These are phyloP conservation scores for Rhinocladiella similis DNA, from an alignment of 2,329 filamentous ascomycete species.

Conservation along the genomic window DNA sequence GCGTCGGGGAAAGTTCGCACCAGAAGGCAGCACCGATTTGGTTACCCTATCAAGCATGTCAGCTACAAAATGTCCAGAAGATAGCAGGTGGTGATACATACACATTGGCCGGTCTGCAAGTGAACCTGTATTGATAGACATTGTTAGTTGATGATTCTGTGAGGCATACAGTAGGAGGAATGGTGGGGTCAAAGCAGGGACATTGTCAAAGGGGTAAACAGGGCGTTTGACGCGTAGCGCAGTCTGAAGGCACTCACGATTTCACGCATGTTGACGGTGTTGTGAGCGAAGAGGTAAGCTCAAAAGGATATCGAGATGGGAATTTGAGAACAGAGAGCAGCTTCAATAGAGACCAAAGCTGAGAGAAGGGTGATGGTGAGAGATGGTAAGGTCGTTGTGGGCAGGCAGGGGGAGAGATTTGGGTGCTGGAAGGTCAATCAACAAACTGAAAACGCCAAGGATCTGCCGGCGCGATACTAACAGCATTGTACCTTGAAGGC, in stretches of 20 bases:
- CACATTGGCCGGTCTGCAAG: constrained; percentile 99
- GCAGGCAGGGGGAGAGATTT: background rate
- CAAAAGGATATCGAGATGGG: constrained; percentile 2
- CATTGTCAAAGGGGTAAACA: constrained; percentile 33
- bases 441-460: background rate
- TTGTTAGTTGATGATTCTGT: constrained; percentile 55
- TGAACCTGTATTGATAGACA: constrained; percentile 73
- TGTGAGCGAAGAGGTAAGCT: constrained; percentile 1
- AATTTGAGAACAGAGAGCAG: background rate
- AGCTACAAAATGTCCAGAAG: constrained; percentile 35
- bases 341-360: background rate
- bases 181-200: constrained; percentile 31
- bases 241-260: constrained; percentile 57
- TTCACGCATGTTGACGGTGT: constrained; percentile 65
- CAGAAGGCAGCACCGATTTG: constrained; percentile 99
- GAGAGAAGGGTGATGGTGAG: background rate
- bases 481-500: background rate
- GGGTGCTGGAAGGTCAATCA: background rate
- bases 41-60: constrained; percentile 72
- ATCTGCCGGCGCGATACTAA: background rate
- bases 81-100: constrained; percentile 53
- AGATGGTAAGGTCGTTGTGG: background rate
- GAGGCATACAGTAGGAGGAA: constrained; percentile 21
- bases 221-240: constrained; percentile 38
- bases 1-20: constrained; percentile 51